Evolutionary conservation across 1,139 yeast genomes (phyloP).

Genomic region (Sugiyamaella xylanicola): DNA sequence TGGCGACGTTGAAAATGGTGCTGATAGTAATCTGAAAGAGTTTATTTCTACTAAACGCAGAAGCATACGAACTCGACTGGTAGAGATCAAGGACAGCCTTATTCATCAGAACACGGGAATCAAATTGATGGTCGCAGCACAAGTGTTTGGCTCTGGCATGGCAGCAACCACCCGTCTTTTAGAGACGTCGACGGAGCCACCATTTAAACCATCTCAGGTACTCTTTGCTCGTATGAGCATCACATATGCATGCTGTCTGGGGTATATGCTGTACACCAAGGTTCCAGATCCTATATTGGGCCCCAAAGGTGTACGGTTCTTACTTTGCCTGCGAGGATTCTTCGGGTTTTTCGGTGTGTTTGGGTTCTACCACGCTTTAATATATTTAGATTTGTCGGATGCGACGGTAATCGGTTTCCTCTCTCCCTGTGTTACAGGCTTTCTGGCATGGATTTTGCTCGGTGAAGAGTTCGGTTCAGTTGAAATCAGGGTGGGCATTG

Average conservation of each 20-base stretch:
- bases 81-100: conserved; percentile 10
- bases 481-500: conserved; percentile 68
- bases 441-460: conserved; percentile 68
- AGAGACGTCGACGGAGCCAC: conserved; percentile 62
- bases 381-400: conserved; percentile 73
- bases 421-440: conserved; percentile 74
- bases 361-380: conserved; percentile 71
- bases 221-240: conserved; percentile 74
- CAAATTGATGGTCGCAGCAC: conserved; percentile 41
- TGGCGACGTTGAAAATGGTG: conserved; percentile 11
- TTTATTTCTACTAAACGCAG: not conserved
- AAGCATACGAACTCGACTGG: conserved; percentile 12
- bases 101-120: conserved; percentile 30
- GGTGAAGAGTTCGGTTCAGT: conserved; percentile 66
- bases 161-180: conserved; percentile 70
- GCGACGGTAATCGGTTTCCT: conserved; percentile 80
- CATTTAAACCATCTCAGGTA: conserved; percentile 76
- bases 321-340: conserved; percentile 64
- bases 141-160: conserved; percentile 76
- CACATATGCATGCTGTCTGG: conserved; percentile 60
- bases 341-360: conserved; percentile 81
- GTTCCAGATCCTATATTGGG: conserved; percentile 72
- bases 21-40: not conserved
- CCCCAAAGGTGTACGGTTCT: conserved; percentile 57
- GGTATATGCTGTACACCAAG: conserved; percentile 52